Conservation (phyloP, 1,284 basidiomycete genomes). For the Puccinia triticina region DNA sequence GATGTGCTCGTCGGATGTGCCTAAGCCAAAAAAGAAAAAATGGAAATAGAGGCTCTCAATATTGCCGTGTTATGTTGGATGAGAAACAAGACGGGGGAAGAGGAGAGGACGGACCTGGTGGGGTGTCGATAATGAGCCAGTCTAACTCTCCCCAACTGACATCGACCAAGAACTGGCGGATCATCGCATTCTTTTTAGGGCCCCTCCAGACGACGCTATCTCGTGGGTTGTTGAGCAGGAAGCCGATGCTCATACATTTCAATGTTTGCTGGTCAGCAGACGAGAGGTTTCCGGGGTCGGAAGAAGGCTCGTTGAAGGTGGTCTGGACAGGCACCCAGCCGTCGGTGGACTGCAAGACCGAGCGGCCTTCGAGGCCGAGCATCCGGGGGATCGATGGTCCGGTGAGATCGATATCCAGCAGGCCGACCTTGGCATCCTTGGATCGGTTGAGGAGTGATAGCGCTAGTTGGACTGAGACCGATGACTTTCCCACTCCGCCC, state of each 20-base stretch:
- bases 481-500: conserved; percentile 97
- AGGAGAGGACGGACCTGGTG: conserved; percentile 72
- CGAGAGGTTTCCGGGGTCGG: conserved; percentile 38
- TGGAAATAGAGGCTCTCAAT: neutral
- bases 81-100: neutral
- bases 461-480: conserved; percentile 88
- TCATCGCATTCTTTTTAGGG: conserved; percentile 99
- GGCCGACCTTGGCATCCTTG: conserved; percentile 72
- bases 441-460: conserved; percentile 73
- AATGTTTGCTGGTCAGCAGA: conserved; percentile 64
- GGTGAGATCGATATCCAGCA: conserved; percentile 94
- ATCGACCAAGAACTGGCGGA: conserved; percentile 92
- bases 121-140: conserved; percentile 95
- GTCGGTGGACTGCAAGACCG: conserved; percentile 84
- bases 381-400: conserved; percentile 96
- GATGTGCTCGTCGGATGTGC: conserved; percentile 97
- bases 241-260: conserved; percentile 95
- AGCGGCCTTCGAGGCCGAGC: conserved; percentile 85
- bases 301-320: conserved; percentile 45
- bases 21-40: no score
- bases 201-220: conserved; percentile 98
- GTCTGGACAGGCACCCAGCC: conserved; percentile 97
- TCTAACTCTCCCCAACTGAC: conserved; percentile 96
- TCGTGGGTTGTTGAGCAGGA: conserved; percentile 82
- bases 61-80: neutral